phyloP scores from a whole-genome alignment of 106 monocot genomes.

The Allium fistulosum region DNA sequence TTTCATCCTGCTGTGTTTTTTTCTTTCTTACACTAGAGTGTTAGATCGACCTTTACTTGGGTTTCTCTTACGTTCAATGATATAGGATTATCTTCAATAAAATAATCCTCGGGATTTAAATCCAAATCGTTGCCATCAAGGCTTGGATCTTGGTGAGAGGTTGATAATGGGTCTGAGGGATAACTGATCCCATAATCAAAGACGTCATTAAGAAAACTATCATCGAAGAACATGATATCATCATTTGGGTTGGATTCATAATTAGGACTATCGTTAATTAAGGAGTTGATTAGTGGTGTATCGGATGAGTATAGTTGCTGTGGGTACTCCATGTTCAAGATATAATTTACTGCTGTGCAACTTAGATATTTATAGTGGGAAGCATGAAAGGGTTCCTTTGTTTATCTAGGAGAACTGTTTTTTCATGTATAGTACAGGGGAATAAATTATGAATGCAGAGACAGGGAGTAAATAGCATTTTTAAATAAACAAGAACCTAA shows the following conservation, averaged over 20 bases:
- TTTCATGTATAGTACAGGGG: too few relatives aligned
- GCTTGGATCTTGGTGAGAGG: background rate
- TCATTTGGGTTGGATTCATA: background rate
- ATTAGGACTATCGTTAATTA: background rate
- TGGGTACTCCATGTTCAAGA: background rate
- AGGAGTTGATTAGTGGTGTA: background rate
- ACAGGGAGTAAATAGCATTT: too few relatives aligned
- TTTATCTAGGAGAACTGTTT: too few relatives aligned
- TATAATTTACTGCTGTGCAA: too few relatives aligned
- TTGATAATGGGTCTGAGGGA: background rate
- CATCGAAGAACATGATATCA: slow-evolving; percentile 5
- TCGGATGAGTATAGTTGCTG: background rate
- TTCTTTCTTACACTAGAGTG: slow-evolving; percentile 61
- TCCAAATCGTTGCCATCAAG: background rate
- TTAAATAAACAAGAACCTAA: too few relatives aligned
- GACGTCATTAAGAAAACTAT: background rate
- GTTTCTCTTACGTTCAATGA: slow-evolving; percentile 8
- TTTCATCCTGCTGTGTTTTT: slow-evolving; percentile 62
- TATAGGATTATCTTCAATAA: slow-evolving; percentile 8
- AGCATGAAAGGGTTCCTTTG: too few relatives aligned
- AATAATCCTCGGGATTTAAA: background rate
- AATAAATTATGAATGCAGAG: too few relatives aligned
- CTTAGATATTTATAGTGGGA: too few relatives aligned
- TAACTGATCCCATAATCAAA: background rate
- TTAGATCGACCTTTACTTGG: slow-evolving; percentile 49